phyloP scores from a whole-genome alignment of 192 early-diverging fungal genomes.

The Coemansia sp. region DNA sequence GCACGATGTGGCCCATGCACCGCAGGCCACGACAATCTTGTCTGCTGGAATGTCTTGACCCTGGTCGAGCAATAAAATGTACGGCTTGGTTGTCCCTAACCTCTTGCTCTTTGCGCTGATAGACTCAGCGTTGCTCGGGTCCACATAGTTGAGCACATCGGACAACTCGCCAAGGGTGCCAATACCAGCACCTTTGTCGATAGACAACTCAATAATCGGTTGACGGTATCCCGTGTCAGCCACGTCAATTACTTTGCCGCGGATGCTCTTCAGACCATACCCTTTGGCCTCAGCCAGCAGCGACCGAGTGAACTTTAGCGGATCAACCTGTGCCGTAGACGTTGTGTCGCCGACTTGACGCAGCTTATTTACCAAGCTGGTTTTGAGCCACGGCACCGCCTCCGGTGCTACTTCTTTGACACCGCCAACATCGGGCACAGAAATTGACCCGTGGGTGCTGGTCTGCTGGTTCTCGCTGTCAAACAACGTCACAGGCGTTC shows the following conservation, averaged over 20 bases:
- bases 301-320: constrained; percentile 43
- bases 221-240: constrained; percentile 42
- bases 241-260: constrained; percentile 48
- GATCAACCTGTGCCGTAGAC: constrained; percentile 50
- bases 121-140: constrained; percentile 5
- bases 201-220: constrained; percentile 37
- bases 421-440: constrained; percentile 31
- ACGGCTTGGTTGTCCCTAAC: constrained; percentile 28
- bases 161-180: not conserved
- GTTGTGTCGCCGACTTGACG: constrained; percentile 37
- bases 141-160: constrained; percentile 7
- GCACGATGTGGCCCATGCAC: constrained; percentile 49
- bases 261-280: constrained; percentile 28
- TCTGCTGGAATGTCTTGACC: constrained; percentile 41
- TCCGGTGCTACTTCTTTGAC: constrained; percentile 38
- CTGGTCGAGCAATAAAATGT: constrained; percentile 39
- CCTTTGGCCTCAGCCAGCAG: constrained; percentile 45
- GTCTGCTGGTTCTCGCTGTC: constrained; percentile 23
- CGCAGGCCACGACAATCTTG: constrained; percentile 51
- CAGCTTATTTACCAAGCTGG: constrained; percentile 34
- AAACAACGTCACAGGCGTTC: constrained; percentile 5
- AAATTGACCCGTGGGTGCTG: constrained; percentile 45
- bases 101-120: constrained; percentile 8
- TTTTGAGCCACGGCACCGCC: constrained; percentile 47
- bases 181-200: constrained; percentile 11